These are phyloP conservation scores for Colletotrichum chlorophyti DNA, from an alignment of 2,329 filamentous ascomycete genomes.

Conservation along the genomic window DNA sequence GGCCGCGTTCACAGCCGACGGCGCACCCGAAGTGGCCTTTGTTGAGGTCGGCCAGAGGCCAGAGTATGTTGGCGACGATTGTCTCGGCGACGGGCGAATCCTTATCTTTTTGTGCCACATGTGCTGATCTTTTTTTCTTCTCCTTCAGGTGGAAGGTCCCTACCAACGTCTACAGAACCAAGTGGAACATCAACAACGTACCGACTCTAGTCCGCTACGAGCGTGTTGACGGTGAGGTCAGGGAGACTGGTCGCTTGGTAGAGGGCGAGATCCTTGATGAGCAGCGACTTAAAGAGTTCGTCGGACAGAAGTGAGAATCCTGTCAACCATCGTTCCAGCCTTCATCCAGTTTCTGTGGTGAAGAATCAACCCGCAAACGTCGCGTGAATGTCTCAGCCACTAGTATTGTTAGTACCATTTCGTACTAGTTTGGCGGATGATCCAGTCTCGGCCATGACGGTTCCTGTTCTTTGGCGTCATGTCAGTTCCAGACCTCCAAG, in stretches of 20 bases:
- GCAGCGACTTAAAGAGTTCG: constrained; percentile 32
- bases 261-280: constrained; percentile 37
- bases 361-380: too few species aligned
- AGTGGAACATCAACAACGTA: constrained; percentile 41
- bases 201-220: constrained; percentile 44
- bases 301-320: constrained; percentile 7
- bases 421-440: background rate
- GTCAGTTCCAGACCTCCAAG: too few species aligned
- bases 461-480: background rate
- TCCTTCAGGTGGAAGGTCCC: constrained; percentile 44
- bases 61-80: too few species aligned
- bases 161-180: constrained; percentile 40
- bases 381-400: background rate
- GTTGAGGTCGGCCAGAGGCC: constrained; percentile 42
- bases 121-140: too few species aligned
- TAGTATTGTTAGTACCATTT: background rate
- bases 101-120: too few species aligned
- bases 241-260: constrained; percentile 36
- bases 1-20: constrained; percentile 36
- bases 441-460: background rate
- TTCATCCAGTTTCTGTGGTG: too few species aligned
- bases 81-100: too few species aligned
- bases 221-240: constrained; percentile 36
- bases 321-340: too few species aligned
- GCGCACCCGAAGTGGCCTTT: constrained; percentile 35